phyloP scores from a whole-genome alignment of 208 protist genomes.

The Trypanosoma theileri region DNA sequence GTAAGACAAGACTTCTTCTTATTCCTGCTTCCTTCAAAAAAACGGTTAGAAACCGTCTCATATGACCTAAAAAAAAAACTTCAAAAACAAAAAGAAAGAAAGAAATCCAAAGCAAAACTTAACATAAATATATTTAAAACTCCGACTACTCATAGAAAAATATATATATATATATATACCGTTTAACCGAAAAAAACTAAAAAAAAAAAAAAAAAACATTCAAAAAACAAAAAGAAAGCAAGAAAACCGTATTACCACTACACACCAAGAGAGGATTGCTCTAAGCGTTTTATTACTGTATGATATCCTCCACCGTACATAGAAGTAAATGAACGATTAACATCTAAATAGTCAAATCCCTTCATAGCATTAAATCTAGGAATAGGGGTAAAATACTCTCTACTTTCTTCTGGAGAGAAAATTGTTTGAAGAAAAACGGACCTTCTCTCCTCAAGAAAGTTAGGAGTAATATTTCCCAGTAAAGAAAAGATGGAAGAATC shows the following conservation, averaged over 20 bases:
- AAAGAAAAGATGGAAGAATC: neutral
- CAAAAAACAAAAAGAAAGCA: constrained; percentile 9
- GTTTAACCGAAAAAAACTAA: neutral
- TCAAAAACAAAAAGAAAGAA: constrained; percentile 22
- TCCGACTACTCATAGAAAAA: constrained; percentile 2
- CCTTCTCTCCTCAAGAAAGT: constrained; percentile 12
- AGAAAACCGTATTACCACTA: neutral
- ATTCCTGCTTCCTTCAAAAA: neutral
- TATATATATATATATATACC: too few species aligned
- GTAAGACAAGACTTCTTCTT: constrained; percentile 30
- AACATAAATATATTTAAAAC: constrained; percentile 5
- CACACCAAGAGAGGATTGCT: constrained; percentile 1
- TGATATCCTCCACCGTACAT: constrained; percentile 20
- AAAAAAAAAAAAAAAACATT: constrained; percentile 8
- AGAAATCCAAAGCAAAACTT: constrained; percentile 23
- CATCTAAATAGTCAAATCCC: neutral
- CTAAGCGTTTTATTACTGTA: constrained; percentile 11
- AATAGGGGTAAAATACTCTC: constrained; percentile 1
- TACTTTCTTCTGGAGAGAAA: constrained; percentile 18
- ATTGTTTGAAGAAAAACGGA: constrained; percentile 29
- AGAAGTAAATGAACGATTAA: constrained; percentile 6
- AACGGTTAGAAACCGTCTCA: constrained; percentile 26
- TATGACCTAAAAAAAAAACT: constrained; percentile 10
- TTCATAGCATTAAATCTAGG: constrained; percentile 7
- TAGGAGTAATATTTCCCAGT: constrained; percentile 6